Base-by-base conservation (phyloP, 805 yeast genomes). In the Yarrowia sp. region DNA sequence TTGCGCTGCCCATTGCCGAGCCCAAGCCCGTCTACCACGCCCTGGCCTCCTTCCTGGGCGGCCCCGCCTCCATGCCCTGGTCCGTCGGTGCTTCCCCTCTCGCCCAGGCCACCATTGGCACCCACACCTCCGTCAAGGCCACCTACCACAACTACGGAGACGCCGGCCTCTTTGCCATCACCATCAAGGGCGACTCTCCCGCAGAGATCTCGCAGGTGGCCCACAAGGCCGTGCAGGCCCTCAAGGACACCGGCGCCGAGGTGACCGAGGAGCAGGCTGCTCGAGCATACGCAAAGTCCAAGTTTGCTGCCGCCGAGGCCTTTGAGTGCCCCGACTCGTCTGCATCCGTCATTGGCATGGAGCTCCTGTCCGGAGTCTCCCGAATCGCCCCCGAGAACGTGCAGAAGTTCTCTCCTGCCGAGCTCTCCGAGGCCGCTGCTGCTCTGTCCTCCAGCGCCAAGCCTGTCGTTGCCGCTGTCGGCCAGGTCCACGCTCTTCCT, bases 401-500 rank as follows among this genome's bases (percentile, higher is more conserved):
- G 71, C 68, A 74, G 70, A 77, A 80, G 36, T 42, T 41, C 36
- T n/a, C 68, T 32, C 40, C 61, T 8, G 48, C 59, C 42, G 61
- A 65, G 42, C 43, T 65, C n/a, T 16, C 59, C 36, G 43, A 65
- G 59, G 68, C 68, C 16, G 73, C 75, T 52, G 79, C 76, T 58
- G 70, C 73, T 69, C 71, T 70, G 43, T 71, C 89, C 71, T 67
- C 75, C 41, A 71, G 68, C 66, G 84, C 84, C 72, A 87, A 87
- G 76, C 88, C 88, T 83, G 92, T 89, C 83, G 88, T 90, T 77
- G 95, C 89, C 73, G 97, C 95, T 72, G 88, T 91, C 71, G 99
- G 98, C 81, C 89, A 92, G 80, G 87, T 89, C 71, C 89, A 87
- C 77, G 87, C 86, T 73, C 87, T 94, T 82, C 98, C 99, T 76